Base-by-base conservation (phyloP, 805 yeast genomes). In the Candida odintsovae region DNA sequence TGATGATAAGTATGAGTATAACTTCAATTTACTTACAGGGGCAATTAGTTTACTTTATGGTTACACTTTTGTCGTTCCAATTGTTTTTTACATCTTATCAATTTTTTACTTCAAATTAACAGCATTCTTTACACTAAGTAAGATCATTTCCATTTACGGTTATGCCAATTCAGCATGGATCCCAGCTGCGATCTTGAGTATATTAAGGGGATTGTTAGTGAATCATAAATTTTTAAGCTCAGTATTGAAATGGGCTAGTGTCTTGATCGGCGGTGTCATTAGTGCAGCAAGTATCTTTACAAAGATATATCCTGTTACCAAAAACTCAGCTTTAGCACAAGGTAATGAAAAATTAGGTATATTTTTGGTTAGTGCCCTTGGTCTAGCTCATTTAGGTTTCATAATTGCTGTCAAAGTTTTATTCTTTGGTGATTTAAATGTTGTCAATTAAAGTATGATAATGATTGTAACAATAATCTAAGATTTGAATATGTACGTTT, bases 121-220 rank as follows among this genome's bases (percentile, higher is more conserved):
- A 11, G 63, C 66, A 31, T 63, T 81, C 18, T 59, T 69, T 13
- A 73, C 82, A 9, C 67, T 84, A 50, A 72, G 82, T 5, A 82
- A 78, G 54, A 58, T 86, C 42, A 67, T 90, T 2, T 80, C 92
- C 5, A 74, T 89, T 29, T 90, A 86, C 65, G 96, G 97, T 2
- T 90, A 92, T 66, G 77, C 96, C 18, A 86, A 85, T 57, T 67
- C 84, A 6, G 75, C 82, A 48, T 90, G 97, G 97, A 68, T 86
- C n/a, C 95, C 96, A 1, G 82, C 88, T 20, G 83, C 90, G 0
- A 60, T 83, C 1, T 58, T 82, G 26, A 75, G 79, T 48, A 71
- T 85, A 13, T 62, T 82, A 29, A 75, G 86, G 45, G 82, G 81
- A 1, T 62, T 83, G 4, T 64, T 82, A 23, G 67, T 75, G 7